Percentiles rank a stretch among this genome's conserved stretches.
Conservation (phyloP, 2,329 filamentous ascomycete genomes). For the Byssothecium circinans region DNA sequence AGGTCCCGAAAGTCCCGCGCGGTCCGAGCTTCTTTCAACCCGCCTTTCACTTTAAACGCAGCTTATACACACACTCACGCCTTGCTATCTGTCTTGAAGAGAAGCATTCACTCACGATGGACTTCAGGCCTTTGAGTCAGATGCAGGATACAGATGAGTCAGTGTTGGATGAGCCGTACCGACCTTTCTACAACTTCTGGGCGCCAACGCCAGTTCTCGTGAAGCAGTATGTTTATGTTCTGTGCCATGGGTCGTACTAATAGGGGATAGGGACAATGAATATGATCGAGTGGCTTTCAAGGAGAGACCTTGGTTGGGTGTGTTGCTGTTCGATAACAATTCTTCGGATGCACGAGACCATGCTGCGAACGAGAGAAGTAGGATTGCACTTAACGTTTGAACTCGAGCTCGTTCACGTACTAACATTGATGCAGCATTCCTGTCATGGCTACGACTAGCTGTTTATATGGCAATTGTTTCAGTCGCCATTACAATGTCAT, state of each 20-base stretch:
- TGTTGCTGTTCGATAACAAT: slow-evolving; percentile 73
- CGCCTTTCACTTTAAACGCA: no score
- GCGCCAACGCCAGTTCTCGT: slow-evolving; percentile 52
- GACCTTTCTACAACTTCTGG: slow-evolving; percentile 56
- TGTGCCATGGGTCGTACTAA: neutral
- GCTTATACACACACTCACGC: no score
- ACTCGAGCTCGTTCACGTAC: no score
- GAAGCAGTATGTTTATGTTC: slow-evolving; percentile 37
- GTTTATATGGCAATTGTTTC: slow-evolving; percentile 90
- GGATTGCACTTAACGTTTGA: slow-evolving; percentile 5
- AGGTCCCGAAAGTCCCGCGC: no score
- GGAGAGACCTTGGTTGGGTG: slow-evolving; percentile 64
- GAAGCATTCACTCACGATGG: slow-evolving; percentile 25
- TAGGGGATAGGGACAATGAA: slow-evolving; percentile 40
- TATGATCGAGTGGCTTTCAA: slow-evolving; percentile 56
- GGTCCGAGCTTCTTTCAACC: no score
- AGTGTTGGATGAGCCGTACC: slow-evolving; percentile 46
- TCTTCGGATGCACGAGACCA: slow-evolving; percentile 75
- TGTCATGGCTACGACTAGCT: slow-evolving; percentile 86
- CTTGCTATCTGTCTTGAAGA: no score
- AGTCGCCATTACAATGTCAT: slow-evolving; percentile 87
- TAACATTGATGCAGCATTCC: slow-evolving; percentile 59
- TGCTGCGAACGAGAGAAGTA: slow-evolving; percentile 75
- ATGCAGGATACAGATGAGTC: slow-evolving; percentile 35
- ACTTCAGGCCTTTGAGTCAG: slow-evolving; percentile 30